These are phyloP conservation scores for Solanum sitiens DNA, from an alignment of 257 asterid genomes.

Conservation along the genomic window DNA sequence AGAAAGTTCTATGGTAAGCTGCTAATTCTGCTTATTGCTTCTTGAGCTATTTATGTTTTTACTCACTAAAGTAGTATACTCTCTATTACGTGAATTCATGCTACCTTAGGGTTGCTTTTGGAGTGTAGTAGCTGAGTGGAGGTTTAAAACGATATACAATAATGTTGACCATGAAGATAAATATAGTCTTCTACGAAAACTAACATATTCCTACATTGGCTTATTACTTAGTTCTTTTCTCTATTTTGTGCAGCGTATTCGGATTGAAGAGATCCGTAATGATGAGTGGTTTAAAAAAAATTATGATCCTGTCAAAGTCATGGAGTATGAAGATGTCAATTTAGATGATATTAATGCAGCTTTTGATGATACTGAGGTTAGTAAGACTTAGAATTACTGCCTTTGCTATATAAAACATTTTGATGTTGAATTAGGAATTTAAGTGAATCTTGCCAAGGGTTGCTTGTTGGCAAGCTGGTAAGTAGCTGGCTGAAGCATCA, in stretches of 20 bases:
- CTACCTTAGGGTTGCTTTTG: not conserved
- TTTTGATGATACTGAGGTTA: conserved; percentile 94
- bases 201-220: not conserved
- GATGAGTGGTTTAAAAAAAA: conserved; percentile 87
- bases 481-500: not conserved
- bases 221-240: not conserved
- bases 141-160: not conserved
- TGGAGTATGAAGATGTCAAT: conserved; percentile 82
- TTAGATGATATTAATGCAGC: conserved; percentile 96
- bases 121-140: not conserved
- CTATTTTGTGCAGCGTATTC: conserved; percentile 64
- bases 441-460: not conserved
- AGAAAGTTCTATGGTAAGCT: not conserved
- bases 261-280: conserved; percentile 73
- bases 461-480: not conserved
- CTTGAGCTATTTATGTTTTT: not conserved
- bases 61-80: not conserved
- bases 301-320: conserved; percentile 58
- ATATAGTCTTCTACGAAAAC: not conserved
- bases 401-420: not conserved
- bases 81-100: not conserved
- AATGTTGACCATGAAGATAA: not conserved
- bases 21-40: not conserved
- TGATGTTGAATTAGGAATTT: not conserved
- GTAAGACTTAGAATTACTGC: conserved; percentile 7